Conservation (phyloP, 305 asterid genomes). For the Rubia tinctorum region DNA sequence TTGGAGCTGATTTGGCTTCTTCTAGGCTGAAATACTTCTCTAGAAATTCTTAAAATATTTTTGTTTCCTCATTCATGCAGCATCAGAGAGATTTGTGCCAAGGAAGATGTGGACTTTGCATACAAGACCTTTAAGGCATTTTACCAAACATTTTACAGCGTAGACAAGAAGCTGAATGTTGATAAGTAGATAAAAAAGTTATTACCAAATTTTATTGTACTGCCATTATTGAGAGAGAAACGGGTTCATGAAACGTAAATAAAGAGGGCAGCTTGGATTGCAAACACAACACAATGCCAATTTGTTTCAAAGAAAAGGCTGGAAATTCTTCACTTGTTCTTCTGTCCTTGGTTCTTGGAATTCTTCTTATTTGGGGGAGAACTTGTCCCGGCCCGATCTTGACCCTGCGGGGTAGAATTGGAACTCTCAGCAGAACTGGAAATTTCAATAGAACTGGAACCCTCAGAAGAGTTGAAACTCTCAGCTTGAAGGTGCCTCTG, state of each 20-base stretch:
- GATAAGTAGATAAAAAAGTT: too few species aligned
- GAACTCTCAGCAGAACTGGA: slow-evolving; percentile 12
- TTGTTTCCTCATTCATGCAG: slow-evolving; percentile 36
- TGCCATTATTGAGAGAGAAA: too few species aligned
- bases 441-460: too few species aligned
- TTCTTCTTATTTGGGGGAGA: slow-evolving; percentile 31
- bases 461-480: not conserved
- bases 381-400: slow-evolving; percentile 14
- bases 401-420: slow-evolving; percentile 17
- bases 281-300: too few species aligned
- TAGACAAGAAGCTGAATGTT: too few species aligned
- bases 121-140: too few species aligned
- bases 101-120: slow-evolving; percentile 59
- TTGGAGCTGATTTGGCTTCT: not conserved
- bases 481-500: slow-evolving; percentile 27
- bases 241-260: too few species aligned
- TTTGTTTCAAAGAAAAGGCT: not conserved
- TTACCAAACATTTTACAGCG: too few species aligned
- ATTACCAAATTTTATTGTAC: too few species aligned
- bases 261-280: too few species aligned
- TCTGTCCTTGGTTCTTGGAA: slow-evolving; percentile 24
- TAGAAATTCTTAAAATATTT: not conserved
- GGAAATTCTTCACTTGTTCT: slow-evolving; percentile 26
- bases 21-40: not conserved
- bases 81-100: slow-evolving; percentile 87